Base-by-base conservation (phyloP, 192 early-diverging fungal species). In the Entomortierella chlamydospora region DNA sequence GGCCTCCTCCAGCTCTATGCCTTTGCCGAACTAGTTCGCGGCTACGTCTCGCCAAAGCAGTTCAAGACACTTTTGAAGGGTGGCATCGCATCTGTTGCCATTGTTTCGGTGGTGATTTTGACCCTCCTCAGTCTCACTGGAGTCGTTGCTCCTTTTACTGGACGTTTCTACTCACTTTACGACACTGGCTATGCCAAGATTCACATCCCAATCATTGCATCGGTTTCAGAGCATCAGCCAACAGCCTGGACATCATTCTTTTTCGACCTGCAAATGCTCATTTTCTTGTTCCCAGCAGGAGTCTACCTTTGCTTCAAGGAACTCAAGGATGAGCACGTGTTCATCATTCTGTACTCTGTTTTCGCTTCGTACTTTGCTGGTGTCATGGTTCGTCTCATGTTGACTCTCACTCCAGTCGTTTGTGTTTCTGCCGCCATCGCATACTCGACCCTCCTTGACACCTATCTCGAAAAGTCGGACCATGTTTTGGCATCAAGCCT, bases 101-200 rank as follows among this genome's bases (percentile, higher is more conserved):
- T 82, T 20, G 23, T 87, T 22, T 82, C 91, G 4, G 84, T 89
- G 18, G 72, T 90, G 1, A 90, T 73, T 4, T 85, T 98, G 41
- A 92, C 94, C 13, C 28, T 87, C 6, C 84, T 99, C 68, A 97
- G 94, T 18, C 76, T 91, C 58, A 78, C 85, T 30, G 96, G 97
- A 12, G 90, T 92, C 31, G 94, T 99, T 87, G 96, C 97, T 18
- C 98, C 98, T 20, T 99, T 93, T 90, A 99, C 97, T 15, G 98
- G 98, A 4, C 94, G 98, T 26, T 99, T 98, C 85, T 99, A 99
- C 85, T 99, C 98, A 25, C 91, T 99, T 25, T 99, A 95, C 91
- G 98, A 99, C 83, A 99, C 98, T 11, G 95, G 95, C n/a, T 99
- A 99, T 70, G 98, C 98, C 58, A 99, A 99, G 86, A 96, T 93